A percentile compares a stretch with the other conserved stretches of the same genome.
phyloP scores from a whole-genome alignment of 495 filamentous ascomycete genomes.

The Annulohypoxylon nitens region DNA sequence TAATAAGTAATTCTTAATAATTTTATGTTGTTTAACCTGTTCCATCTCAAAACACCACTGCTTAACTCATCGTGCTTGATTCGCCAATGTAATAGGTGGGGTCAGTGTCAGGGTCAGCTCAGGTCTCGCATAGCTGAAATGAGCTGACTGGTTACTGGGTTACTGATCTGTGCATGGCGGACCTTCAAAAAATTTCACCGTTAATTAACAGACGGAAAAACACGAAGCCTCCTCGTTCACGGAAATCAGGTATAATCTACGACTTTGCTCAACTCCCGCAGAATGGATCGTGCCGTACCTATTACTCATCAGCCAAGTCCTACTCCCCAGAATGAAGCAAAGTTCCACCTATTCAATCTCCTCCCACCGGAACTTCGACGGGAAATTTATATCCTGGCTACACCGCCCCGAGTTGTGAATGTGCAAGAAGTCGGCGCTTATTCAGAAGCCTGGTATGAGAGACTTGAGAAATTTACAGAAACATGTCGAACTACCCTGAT shows the following conservation, averaged over 20 bases:
- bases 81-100: no score
- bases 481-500: slow-evolving; percentile 18
- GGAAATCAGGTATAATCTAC: background rate
- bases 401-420: slow-evolving; percentile 18
- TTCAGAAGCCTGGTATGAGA: background rate
- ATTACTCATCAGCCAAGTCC: background rate
- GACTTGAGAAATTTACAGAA: slow-evolving; percentile 8
- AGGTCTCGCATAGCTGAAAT: no score
- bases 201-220: background rate
- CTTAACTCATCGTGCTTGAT: no score
- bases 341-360: slow-evolving; percentile 4
- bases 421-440: background rate
- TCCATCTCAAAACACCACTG: background rate
- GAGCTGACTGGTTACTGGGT: no score
- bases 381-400: slow-evolving; percentile 24
- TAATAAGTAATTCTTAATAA: background rate
- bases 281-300: background rate
- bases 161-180: no score
- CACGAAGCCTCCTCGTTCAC: no score
- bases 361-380: slow-evolving; percentile 19
- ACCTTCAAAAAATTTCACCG: no score
- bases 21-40: no score
- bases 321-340: background rate
- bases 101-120: no score
- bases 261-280: background rate